Conservation (phyloP, 345 rosid species). For the Eucalyptus paniculata region DNA sequence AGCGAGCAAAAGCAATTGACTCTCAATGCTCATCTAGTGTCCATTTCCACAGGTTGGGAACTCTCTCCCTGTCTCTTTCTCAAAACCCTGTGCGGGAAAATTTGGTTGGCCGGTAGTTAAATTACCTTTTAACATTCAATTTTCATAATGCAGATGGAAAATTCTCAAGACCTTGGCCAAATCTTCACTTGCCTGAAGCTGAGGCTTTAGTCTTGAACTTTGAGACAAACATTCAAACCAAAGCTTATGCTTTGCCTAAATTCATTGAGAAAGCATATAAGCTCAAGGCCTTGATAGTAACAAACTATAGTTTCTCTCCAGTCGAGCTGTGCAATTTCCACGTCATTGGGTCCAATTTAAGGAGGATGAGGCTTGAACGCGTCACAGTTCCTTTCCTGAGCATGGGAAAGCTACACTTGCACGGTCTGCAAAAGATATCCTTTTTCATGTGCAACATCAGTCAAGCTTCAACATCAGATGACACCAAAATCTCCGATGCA, state of each 20-base stretch:
- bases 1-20: background rate
- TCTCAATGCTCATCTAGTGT: conserved; percentile 14
- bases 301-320: conserved; percentile 15
- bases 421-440: conserved; percentile 24
- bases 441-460: conserved; percentile 30
- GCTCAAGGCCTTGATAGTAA: conserved; percentile 30
- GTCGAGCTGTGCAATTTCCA: conserved; percentile 22
- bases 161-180: conserved; percentile 31
- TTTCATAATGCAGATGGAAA: conserved; percentile 20
- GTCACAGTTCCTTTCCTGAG: conserved; percentile 1
- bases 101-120: background rate
- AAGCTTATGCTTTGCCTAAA: conserved; percentile 20
- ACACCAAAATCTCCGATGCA: background rate
- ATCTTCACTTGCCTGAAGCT: conserved; percentile 21
- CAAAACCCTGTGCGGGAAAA: background rate
- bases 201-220: conserved; percentile 39
- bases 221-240: background rate
- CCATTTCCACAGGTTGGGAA: conserved; percentile 28
- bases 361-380: conserved; percentile 48
- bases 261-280: conserved; percentile 31
- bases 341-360: conserved; percentile 23
- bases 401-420: background rate
- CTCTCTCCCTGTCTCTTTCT: background rate
- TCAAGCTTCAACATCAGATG: conserved; percentile 2
- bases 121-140: no score